Base-by-base conservation (phyloP, 2,329 filamentous ascomycete genomes). In the Exophiala sideris region DNA sequence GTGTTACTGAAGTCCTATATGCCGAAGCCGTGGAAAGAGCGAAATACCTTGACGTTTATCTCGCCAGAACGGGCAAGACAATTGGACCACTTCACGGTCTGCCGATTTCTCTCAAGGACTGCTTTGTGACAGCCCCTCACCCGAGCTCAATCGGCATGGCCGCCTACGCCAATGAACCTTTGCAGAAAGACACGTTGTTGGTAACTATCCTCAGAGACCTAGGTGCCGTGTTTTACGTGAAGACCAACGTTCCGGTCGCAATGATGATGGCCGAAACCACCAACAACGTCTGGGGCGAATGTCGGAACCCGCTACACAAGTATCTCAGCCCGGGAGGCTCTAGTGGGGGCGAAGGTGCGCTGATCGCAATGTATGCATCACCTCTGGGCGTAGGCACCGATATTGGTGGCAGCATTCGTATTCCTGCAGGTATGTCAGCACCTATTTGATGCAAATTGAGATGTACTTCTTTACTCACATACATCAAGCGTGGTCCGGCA, bases 11-110 rank as follows among this genome's bases (percentile, higher is more conserved):
- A 58, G 76, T 78, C 20, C 73, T 84, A 50, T 81, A 82, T 60
- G 68, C 77, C 8, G 74, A 78, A 64, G 80, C 79, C 2, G 70
- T 83, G 44, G 65, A 71, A 29, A 71, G 72, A 36, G 80, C 81
- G 3, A 74, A 76, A 58, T 69, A 76, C 35, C 72, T 83, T 0
- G 81, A 85, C 63, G 70, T 76, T 1, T 72, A 82, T 53, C 71
- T 80, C 3, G 60, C 68, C 66, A 74, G 16, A 68, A 76, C 58
- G 67, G 74, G 35, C 20, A 70, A 72, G 57, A 67, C 76, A 0
- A 69, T 78, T 35, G 87, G 87, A 0, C 85, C 86, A 1, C 75
- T 90, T 1, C 86, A 89, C 67, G 87, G 84, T 66, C 58, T 75
- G 11, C 68, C 70, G 1, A 68, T 77, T 42, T 82, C 84, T 0